phyloP scores from a whole-genome alignment of 108 stramenopile species.

The Skeletonema potamos region DNA sequence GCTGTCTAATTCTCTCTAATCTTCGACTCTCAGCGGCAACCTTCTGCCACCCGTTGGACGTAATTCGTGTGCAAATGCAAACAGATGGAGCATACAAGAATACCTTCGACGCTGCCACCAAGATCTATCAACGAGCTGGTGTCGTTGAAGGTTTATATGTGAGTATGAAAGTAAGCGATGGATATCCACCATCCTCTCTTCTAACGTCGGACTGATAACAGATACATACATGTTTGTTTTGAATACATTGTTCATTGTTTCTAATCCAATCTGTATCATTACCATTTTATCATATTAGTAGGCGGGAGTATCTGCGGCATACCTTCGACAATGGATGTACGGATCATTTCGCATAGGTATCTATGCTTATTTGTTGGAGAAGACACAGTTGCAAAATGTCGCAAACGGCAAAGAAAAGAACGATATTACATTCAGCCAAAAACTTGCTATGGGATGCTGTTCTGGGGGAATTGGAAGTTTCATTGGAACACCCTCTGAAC shows the following conservation, averaged over 20 bases:
- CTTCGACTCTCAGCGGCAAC: conserved; percentile 20
- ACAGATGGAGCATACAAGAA: conserved; percentile 30
- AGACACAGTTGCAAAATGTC: conserved; percentile 29
- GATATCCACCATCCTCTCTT: too few relatives aligned
- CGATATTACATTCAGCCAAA: conserved; percentile 25
- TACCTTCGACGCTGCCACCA: conserved; percentile 23
- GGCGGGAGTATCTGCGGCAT: conserved; percentile 36
- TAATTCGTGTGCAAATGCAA: conserved; percentile 43
- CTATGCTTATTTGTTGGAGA: conserved; percentile 32
- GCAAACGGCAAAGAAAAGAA: conserved; percentile 17
- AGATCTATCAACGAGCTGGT: conserved; percentile 30
- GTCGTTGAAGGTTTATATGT: conserved; percentile 32
- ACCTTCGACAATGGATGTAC: conserved; percentile 44
- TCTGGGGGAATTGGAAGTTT: conserved; percentile 36
- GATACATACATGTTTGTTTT: background rate
- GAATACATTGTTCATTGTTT: background rate
- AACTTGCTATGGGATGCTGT: conserved; percentile 35
- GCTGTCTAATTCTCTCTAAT: background rate
- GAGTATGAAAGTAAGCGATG: too few relatives aligned
- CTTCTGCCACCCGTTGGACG: conserved; percentile 41
- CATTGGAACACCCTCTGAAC: conserved; percentile 39
- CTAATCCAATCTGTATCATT: background rate
- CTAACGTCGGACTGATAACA: too few relatives aligned
- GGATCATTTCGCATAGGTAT: conserved; percentile 33
- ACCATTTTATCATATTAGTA: background rate